Evolutionary conservation across 805 yeast species (phyloP).

Genomic region (Cephaloascus albidus): DNA sequence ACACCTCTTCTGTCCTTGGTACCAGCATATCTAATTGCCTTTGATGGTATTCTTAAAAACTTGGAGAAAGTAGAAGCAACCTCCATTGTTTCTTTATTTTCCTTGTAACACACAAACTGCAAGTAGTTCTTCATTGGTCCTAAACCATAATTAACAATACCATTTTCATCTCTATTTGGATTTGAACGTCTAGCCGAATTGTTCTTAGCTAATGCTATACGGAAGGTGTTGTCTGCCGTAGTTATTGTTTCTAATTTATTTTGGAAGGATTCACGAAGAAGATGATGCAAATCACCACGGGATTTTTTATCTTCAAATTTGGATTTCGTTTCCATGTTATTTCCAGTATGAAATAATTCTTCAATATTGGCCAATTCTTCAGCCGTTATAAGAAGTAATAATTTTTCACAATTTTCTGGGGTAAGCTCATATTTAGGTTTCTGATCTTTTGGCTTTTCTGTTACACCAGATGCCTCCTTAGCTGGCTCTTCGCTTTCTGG

Average conservation of each 20-base stretch:
- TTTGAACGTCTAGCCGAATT: constrained; percentile 21
- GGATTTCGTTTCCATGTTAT: constrained; percentile 46
- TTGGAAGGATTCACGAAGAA: constrained; percentile 64
- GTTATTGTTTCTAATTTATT: constrained; percentile 76
- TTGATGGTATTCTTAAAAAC: constrained; percentile 66
- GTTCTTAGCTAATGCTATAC: constrained; percentile 45
- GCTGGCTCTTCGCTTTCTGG: constrained; percentile 15
- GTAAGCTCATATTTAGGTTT: constrained; percentile 30
- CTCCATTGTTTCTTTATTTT: constrained; percentile 97
- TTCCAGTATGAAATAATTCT: constrained; percentile 43
- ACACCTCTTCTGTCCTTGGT: constrained; percentile 96
- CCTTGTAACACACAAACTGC: constrained; percentile 80
- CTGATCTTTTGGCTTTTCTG: constrained; percentile 18
- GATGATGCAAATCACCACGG: constrained; percentile 75
- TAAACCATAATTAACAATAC: constrained; percentile 58
- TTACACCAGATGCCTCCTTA: background rate
- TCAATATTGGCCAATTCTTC: constrained; percentile 50
- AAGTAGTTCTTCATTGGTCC: constrained; percentile 65
- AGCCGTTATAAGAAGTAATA: constrained; percentile 49
- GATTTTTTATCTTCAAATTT: constrained; percentile 55
- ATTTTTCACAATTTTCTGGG: constrained; percentile 33
- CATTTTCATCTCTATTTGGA: constrained; percentile 24
- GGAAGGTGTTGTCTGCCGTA: constrained; percentile 54
- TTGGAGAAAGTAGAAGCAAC: constrained; percentile 69
- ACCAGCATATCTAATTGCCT: constrained; percentile 75